Percentiles rank a stretch among this genome's conserved stretches.
Evolutionary conservation across 371 early-diverging fungal genomes (phyloP).

Genomic region (Mucor lusitanicus): DNA sequence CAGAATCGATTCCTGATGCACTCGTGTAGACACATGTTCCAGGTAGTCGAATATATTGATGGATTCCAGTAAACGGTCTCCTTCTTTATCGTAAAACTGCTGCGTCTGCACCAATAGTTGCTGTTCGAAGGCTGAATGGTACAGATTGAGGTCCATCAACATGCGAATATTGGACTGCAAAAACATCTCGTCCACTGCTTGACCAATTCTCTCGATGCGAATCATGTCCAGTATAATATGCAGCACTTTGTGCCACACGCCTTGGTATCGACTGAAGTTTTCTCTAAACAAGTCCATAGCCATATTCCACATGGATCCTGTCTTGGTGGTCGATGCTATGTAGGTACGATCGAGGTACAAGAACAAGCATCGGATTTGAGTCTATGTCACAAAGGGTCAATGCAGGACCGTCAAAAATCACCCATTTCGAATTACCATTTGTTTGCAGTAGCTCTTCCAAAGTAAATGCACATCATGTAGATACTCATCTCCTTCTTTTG

Average conservation of each 20-base stretch:
- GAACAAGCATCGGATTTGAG: conserved; percentile 82
- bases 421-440: conserved; percentile 52
- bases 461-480: conserved; percentile 56
- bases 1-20: conserved; percentile 70
- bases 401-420: background rate
- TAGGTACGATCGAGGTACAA: conserved; percentile 92
- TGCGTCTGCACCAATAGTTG: conserved; percentile 65
- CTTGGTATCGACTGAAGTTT: conserved; percentile 50
- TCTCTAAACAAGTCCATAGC: conserved; percentile 75
- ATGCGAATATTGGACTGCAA: conserved; percentile 72
- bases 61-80: conserved; percentile 52
- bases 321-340: conserved; percentile 67
- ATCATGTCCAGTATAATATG: conserved; percentile 59
- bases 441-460: conserved; percentile 73
- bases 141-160: conserved; percentile 80
- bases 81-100: conserved; percentile 72
- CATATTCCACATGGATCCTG: conserved; percentile 85
- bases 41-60: conserved; percentile 69
- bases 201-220: conserved; percentile 49
- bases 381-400: conserved; percentile 31
- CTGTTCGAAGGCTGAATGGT: conserved; percentile 71
- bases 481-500: conserved; percentile 38
- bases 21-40: conserved; percentile 65
- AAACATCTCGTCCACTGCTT: conserved; percentile 23
- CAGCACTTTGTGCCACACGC: conserved; percentile 57